Percentiles rank a stretch among this genome's conserved stretches.
Conservation (phyloP, 2,329 filamentous ascomycete species). For the Curvularia hawaiiensis region DNA sequence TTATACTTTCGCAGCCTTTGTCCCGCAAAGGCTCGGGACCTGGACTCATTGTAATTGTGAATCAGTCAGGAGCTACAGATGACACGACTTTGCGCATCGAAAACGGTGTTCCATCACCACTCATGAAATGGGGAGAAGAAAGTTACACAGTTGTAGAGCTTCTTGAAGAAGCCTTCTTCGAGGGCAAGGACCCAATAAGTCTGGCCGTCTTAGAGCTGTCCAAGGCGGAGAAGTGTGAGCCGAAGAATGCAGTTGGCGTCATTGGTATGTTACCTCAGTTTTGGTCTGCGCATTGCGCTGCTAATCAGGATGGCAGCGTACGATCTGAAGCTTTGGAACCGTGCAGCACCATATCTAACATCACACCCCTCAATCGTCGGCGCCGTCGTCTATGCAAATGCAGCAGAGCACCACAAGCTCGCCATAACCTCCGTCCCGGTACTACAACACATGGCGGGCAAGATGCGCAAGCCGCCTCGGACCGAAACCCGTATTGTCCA, state of each 20-base stretch:
- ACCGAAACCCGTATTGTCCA: constrained; percentile 35
- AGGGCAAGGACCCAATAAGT: constrained; percentile 5
- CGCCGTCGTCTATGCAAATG: constrained; percentile 13
- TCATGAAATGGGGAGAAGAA: constrained; percentile 70
- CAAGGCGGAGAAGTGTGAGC: constrained; percentile 10
- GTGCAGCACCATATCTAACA: constrained; percentile 9
- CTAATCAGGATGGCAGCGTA: constrained; percentile 8
- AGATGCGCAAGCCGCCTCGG: constrained; percentile 16
- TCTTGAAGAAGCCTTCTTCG: constrained; percentile 11
- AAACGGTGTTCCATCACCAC: constrained; percentile 20
- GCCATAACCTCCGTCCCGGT: constrained; percentile 4
- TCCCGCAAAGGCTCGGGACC: neutral
- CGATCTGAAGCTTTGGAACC: constrained; percentile 15
- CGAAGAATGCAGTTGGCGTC: constrained; percentile 14
- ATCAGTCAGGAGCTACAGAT: neutral
- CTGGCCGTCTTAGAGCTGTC: neutral
- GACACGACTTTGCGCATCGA: constrained; percentile 1
- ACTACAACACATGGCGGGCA: constrained; percentile 35
- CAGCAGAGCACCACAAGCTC: constrained; percentile 7
- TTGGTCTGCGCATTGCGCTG: neutral
- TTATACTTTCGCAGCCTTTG: constrained; percentile 1
- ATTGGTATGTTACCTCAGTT: constrained; percentile 7
- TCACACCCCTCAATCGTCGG: constrained; percentile 6
- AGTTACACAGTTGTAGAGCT: constrained; percentile 53
- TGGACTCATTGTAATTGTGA: neutral